Evolutionary conservation across 768 basidiomycete genomes (phyloP), one percentile per base, ranked within the genome.

Genomic region (Mycena albidolilacea): DNA sequence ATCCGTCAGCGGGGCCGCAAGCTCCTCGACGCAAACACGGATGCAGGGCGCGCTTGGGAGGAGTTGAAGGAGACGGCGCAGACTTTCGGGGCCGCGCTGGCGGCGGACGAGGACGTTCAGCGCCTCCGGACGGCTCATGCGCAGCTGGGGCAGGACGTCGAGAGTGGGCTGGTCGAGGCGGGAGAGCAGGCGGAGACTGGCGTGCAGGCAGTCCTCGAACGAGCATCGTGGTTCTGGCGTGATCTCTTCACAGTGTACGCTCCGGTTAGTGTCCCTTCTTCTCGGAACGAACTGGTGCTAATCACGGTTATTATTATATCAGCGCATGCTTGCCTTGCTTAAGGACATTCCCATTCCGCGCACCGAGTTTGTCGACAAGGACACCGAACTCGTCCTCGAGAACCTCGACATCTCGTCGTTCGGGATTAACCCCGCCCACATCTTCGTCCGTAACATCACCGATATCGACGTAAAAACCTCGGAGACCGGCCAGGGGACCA

Each of bases 221-320:
- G 91, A 58, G 87, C 88, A 7, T 87, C 90, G 0, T 94, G 93
- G 93, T 89, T 94, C 82, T 93, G 91, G 92, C 88, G 92, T 79
- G 95, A 97, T 72, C 71, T 95, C 8, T 91, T 94, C 84, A 93
- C 92, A 76, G 92, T 95, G 17, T 95, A 95, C 77, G 79, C 93
- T 0, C 95, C 94, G 46, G 63, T 64, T 35, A 9, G 70, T 52
- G 17, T 60, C 21, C 39, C 21, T 61, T 38, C 66, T 43, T 10
- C 2, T 71, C 43, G 4, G 12, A 44, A 4, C 38, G 52, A 15
- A 63, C 39, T 35, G 19, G 12, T 21, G 11, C 19, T 58, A 8
- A 48, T 39, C 12, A 17, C 14, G 15, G 5, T 21, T 9, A 38
- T 30, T 21, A 12, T 30, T 4, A n/a, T 50, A 7, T 3, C 64